Conservation (phyloP, 768 basidiomycete genomes). For the Fibroporia radiculosa region DNA sequence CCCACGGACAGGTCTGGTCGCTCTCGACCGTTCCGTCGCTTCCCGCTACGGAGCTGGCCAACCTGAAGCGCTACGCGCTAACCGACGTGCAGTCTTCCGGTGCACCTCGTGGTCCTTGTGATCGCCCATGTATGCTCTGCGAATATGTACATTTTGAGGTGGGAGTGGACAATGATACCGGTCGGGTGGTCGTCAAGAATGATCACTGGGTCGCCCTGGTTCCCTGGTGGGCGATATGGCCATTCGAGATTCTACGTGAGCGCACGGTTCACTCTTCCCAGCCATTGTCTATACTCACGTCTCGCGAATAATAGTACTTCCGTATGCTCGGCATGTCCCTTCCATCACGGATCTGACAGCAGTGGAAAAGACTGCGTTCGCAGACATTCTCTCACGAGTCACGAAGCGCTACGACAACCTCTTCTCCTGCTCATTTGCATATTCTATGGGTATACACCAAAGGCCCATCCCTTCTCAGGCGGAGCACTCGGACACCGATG, state of each 20-base stretch:
- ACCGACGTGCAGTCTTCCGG: conserved; percentile 26
- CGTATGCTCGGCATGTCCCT: conserved; percentile 71
- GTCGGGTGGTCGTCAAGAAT: conserved; percentile 64
- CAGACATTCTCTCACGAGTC: conserved; percentile 55
- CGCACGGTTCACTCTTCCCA: conserved; percentile 4
- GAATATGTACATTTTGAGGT: conserved; percentile 72
- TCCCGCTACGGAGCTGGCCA: conserved; percentile 57
- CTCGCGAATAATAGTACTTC: conserved; percentile 44
- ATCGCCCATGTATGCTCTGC: conserved; percentile 63
- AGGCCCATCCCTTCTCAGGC: conserved; percentile 38
- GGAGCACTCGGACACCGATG: conserved; percentile 35
- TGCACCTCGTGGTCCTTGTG: conserved; percentile 48
- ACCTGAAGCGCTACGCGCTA: conserved; percentile 43
- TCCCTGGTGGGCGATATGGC: conserved; percentile 96
- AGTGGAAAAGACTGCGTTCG: conserved; percentile 57
- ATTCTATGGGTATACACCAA: conserved; percentile 94
- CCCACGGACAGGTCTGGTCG: conserved; percentile 89
- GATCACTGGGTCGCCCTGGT: conserved; percentile 79
- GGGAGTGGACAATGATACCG: conserved; percentile 29
- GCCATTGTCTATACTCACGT: not conserved
- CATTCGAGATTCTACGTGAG: conserved; percentile 74
- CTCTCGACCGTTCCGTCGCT: conserved; percentile 63
- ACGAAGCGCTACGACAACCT: conserved; percentile 72
- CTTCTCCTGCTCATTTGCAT: conserved; percentile 83
- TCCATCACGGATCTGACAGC: conserved; percentile 53